Conservation (phyloP, 1,284 basidiomycete species). For the Rugosomyces carneus region DNA sequence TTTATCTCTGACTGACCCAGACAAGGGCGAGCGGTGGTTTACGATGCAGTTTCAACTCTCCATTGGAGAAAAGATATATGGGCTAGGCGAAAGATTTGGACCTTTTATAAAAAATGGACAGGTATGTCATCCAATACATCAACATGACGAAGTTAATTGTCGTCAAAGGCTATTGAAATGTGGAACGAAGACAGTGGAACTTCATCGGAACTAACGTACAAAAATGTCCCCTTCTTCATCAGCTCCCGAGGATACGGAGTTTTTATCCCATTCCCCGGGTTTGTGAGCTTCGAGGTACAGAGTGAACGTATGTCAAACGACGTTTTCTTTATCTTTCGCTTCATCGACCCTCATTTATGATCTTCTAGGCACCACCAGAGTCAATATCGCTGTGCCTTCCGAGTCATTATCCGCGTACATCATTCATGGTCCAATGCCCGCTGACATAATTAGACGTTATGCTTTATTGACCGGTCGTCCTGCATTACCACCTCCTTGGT, state of each 20-base stretch:
- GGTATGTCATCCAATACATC: constrained; percentile 9
- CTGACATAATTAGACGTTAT: constrained; percentile 42
- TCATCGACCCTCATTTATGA: constrained; percentile 4
- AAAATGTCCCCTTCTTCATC: constrained; percentile 48
- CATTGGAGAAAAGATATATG: constrained; percentile 54
- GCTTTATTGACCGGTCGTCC: constrained; percentile 46
- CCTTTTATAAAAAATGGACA: constrained; percentile 56
- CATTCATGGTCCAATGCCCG: constrained; percentile 43
- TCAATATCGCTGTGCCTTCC: constrained; percentile 48
- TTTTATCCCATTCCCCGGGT: constrained; percentile 53
- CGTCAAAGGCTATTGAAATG: constrained; percentile 37
- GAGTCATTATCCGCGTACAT: constrained; percentile 50
- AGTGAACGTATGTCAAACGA: constrained; percentile 21
- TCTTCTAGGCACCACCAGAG: constrained; percentile 32
- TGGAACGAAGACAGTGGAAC: constrained; percentile 57
- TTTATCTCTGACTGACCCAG: constrained; percentile 25
- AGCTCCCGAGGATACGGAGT: constrained; percentile 52
- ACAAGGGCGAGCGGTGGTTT: constrained; percentile 39
- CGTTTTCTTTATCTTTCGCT: neutral
- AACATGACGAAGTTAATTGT: neutral
- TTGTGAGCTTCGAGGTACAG: constrained; percentile 30
- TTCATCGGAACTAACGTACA: constrained; percentile 51
- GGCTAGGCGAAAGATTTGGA: constrained; percentile 53
- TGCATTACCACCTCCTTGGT: constrained; percentile 52
- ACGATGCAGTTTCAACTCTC: constrained; percentile 49